Conservation (phyloP, 2,329 filamentous ascomycete genomes). For the Diaporthe sp. region DNA sequence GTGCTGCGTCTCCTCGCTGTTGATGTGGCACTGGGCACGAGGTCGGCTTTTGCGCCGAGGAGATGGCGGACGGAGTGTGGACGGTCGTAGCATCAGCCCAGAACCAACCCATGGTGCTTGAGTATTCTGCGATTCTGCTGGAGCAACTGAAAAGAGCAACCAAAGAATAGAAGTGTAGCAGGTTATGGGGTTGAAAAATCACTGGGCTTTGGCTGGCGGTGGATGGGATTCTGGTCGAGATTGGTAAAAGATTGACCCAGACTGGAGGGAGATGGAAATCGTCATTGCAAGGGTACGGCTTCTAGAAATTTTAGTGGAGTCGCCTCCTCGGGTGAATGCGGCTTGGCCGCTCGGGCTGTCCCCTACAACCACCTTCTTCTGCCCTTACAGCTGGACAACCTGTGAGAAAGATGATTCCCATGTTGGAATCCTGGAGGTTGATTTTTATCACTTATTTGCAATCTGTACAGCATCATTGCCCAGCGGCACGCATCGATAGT, state of each 20-base stretch:
- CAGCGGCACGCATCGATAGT: no score
- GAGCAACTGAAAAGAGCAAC: neutral
- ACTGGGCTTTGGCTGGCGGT: neutral
- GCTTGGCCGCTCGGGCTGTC: neutral
- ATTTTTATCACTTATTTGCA: no score
- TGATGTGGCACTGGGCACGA: slow-evolving; percentile 44
- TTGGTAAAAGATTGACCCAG: slow-evolving; percentile 35
- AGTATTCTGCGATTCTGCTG: neutral
- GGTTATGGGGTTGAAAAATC: neutral
- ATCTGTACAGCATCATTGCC: neutral
- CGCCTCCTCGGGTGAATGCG: slow-evolving; percentile 34
- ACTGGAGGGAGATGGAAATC: slow-evolving; percentile 32
- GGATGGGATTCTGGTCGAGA: neutral
- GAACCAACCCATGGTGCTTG: slow-evolving; percentile 71
- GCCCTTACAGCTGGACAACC: neutral
- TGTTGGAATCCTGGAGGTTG: neutral
- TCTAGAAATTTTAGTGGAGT: slow-evolving; percentile 37
- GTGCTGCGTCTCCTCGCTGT: slow-evolving; percentile 49
- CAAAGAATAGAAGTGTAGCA: neutral
- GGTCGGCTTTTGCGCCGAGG: slow-evolving; percentile 36
- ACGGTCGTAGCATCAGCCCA: slow-evolving; percentile 67
- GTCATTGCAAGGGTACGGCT: slow-evolving; percentile 31
- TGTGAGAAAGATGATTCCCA: neutral
- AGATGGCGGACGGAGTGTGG: slow-evolving; percentile 39
- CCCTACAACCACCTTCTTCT: neutral